Evolutionary conservation across 805 yeast species (phyloP), one percentile per base, ranked within the genome.

Genomic region (Jamesozyma lodderae): DNA sequence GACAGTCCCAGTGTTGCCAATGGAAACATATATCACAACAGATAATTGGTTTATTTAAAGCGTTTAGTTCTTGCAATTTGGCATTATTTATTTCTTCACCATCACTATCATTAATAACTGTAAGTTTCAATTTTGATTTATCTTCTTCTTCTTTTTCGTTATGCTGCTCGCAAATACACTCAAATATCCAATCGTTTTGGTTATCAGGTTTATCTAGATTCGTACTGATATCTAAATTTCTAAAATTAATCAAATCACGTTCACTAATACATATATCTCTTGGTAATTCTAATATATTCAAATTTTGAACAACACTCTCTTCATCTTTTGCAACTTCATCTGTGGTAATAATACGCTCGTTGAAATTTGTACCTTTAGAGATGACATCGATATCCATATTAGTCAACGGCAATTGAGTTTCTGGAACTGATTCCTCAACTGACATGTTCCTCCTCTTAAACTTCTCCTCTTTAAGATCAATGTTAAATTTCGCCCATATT

Each of bases 1-100:
- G 58, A 41, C 57, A 54, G 24, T 55, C 55, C 59, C 59, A 55
- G 41, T 54, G 60, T 35, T 55, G 56, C 65, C 65, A 60, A 36
- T 46, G 48, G 19, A 48, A 44, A 40, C 64, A 59, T 19, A 36
- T 21, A 24, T 57, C 62, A 47, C 65, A 60, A 41, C 61, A 55
- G 5, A 60, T 38, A 14, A 60, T 43, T 7, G 54, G 51, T 16
- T 41, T 40, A 15, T 48, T 42, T 4, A 48, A 41, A n/a, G 26
- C 25, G 6, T 31, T 28, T 4, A 31, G 16, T 20, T 31, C 29
- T 11, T 9, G 15, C n/a, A 43, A 22, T 4, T 43, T 38, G 7
- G 40, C 20, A 25, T 38, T 35, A 8, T 36, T 29, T n/a, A 49
- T 48, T 27, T 45, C 49, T 10, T 37, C 41, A 2, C 45, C 43